phyloP scores from a whole-genome alignment of 225 moss, liverwort and hornwort species.

The Antitrichia curtipendula region DNA sequence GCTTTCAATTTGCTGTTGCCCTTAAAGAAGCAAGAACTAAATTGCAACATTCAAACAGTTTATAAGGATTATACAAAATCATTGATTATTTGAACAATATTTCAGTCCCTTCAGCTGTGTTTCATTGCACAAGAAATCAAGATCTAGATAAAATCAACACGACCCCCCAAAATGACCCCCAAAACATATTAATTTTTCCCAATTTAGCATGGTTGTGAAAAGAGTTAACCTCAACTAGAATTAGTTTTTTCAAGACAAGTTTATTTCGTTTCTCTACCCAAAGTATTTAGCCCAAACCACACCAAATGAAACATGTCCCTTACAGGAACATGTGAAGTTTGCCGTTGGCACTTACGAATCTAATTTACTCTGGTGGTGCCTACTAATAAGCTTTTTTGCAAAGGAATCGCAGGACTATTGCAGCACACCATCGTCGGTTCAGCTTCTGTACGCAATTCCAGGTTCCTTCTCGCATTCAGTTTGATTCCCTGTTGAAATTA shows the following conservation, averaged over 20 bases:
- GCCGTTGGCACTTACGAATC: no score
- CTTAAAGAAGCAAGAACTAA: no score
- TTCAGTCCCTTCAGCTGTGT: not conserved
- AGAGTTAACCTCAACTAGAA: not conserved
- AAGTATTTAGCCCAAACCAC: not conserved
- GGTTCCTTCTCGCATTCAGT: not conserved
- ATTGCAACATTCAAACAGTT: not conserved
- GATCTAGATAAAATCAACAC: not conserved
- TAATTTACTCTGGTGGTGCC: not conserved
- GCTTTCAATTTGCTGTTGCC: not conserved
- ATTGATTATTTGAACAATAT: not conserved
- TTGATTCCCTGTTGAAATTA: not conserved
- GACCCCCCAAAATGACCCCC: no score
- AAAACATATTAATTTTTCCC: not conserved
- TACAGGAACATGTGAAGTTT: not conserved
- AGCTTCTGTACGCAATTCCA: not conserved
- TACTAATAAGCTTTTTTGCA: not conserved
- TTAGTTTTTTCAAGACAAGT: not conserved
- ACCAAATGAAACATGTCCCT: not conserved
- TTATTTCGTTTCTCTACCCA: not conserved
- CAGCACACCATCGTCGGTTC: not conserved
- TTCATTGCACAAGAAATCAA: not conserved
- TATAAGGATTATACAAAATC: not conserved
- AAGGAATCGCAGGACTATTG: not conserved
- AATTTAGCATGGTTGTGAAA: not conserved